Evolutionary conservation across 176 grass and related monocot species (phyloP).

Genomic region (Zea mays): DNA sequence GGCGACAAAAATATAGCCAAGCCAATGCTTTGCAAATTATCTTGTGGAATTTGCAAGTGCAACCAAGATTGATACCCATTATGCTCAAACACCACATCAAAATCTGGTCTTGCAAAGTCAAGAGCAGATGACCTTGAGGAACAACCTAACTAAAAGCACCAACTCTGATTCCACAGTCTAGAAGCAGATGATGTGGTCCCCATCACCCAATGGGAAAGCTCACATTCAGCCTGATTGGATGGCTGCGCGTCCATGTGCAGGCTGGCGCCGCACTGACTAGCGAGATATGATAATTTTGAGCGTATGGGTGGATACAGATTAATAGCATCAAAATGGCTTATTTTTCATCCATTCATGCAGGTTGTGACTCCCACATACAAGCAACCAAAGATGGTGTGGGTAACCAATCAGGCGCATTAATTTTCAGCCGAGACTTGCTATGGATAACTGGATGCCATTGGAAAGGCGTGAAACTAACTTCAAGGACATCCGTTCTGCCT

Average conservation of each 20-base stretch:
- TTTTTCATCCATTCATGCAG: too few species aligned
- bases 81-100: conserved; percentile 53
- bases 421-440: conserved; percentile 49
- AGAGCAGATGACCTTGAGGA: conserved; percentile 66
- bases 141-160: conserved; percentile 49
- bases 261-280: too few species aligned
- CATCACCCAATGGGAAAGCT: conserved; percentile 47
- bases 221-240: neutral
- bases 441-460: conserved; percentile 58
- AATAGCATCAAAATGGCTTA: too few species aligned
- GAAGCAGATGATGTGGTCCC: conserved; percentile 67
- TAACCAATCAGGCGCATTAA: neutral
- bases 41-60: conserved; percentile 33
- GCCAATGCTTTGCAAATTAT: conserved; percentile 10
- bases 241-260: too few species aligned
- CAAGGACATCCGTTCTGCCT: conserved; percentile 47
- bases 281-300: too few species aligned
- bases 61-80: conserved; percentile 43
- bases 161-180: conserved; percentile 62
- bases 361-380: too few species aligned
- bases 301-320: too few species aligned
- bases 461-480: conserved; percentile 53
- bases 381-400: too few species aligned
- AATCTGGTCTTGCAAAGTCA: conserved; percentile 72
- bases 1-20: neutral